These are phyloP conservation scores for Exophiala sp. DNA, from an alignment of 2,329 filamentous ascomycete species.

Conservation along the genomic window DNA sequence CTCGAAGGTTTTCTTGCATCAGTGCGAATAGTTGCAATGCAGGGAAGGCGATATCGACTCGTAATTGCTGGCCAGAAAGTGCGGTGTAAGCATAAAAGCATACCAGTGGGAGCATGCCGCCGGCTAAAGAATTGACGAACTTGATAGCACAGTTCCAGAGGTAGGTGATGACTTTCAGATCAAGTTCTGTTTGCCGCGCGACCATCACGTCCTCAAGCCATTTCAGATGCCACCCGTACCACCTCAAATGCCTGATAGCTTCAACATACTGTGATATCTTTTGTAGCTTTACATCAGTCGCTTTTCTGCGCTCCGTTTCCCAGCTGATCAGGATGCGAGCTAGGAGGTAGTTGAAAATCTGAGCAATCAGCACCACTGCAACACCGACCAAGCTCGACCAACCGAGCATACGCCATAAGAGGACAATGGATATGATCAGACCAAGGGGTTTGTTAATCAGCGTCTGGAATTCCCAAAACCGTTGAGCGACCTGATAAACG, in stretches of 20 bases:
- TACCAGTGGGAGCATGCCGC: conserved; percentile 69
- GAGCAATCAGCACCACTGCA: conserved; percentile 61
- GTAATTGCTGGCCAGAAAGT: conserved; percentile 60
- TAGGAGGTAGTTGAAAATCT: conserved; percentile 62
- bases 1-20: conserved; percentile 66
- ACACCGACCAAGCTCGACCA: conserved; percentile 72
- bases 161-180: conserved; percentile 57
- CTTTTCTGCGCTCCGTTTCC: conserved; percentile 63
- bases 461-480: conserved; percentile 79
- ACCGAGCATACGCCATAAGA: conserved; percentile 74
- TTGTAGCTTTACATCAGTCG: conserved; percentile 73
- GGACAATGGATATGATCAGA: conserved; percentile 63
- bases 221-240: conserved; percentile 74
- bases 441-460: conserved; percentile 71
- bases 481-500: conserved; percentile 72
- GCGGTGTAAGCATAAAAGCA: conserved; percentile 78
- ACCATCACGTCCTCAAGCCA: conserved; percentile 67
- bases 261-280: conserved; percentile 81
- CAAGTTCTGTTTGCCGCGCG: conserved; percentile 61
- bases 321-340: conserved; percentile 61
- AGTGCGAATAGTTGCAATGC: conserved; percentile 74
- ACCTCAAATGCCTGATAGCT: conserved; percentile 70
- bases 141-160: conserved; percentile 58
- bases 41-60: conserved; percentile 79
- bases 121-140: conserved; percentile 65